Evolutionary conservation across 2,329 filamentous ascomycete genomes (phyloP), one percentile per base, ranked within the genome.

Genomic region (Colletotrichum sp.): DNA sequence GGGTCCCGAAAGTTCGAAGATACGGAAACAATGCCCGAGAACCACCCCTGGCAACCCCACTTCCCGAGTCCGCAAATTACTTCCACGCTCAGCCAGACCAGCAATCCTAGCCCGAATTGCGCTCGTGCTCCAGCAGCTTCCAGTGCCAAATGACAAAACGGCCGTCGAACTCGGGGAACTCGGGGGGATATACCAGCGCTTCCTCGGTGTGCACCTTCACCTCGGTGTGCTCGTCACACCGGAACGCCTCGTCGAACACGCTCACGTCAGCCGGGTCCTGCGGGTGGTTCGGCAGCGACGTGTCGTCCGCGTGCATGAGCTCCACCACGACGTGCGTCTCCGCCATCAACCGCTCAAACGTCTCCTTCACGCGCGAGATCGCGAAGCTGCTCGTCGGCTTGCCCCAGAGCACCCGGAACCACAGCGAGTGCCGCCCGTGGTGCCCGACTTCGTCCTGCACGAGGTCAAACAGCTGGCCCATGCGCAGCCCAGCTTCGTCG

Each of bases 401-500:
- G 21, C 70, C 70, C 70, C 71, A 74, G n/a, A 76, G 64, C 4
- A 76, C 74, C 5, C 74, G 48, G 65, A 76, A 76, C 74, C 74
- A 76, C 21, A 76, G 34, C 7, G 74, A 68, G 3, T 76, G 74
- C 21, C 74, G 64, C 18, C 74, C 74, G 34, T 76, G 74, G 24
- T 76, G 70, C 6, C 74, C 74, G 15, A 55, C 67, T 18, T 36
- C 21, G 38, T 71, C 32, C 32, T 75, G 74, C 18, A 75, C 77
- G 3, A 76, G 21, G 30, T 79, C 78, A 58, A 77, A 79, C 30
- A 79, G 73, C 32, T 72, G 36, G n/a, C 74, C 78, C 78, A 79
- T 79, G 30, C 77, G 77, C 36, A 79, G 38, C 8, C 76, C 78
- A 5, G 6, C 18, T 5, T 7, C 34, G n/a, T 48, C 13, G 2